Evolutionary conservation across 1,139 yeast genomes (phyloP).

Genomic region (Groenewaldozyma sp.): DNA sequence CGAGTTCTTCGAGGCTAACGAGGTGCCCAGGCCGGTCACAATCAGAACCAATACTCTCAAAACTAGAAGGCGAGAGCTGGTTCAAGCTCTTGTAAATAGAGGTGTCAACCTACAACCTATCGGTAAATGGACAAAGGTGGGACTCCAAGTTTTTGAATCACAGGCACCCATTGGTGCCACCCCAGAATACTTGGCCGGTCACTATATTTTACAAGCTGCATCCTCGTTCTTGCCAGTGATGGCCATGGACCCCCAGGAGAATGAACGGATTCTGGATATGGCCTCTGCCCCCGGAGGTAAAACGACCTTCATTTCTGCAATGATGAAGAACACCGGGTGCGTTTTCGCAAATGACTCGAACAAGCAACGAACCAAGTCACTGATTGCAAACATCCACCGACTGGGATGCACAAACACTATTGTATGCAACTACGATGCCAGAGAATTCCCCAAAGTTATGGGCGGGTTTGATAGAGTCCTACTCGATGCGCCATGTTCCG

Average conservation of each 20-base stretch:
- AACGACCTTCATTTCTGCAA: slow-evolving; percentile 89
- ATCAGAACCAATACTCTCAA: slow-evolving; percentile 93
- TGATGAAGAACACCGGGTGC: slow-evolving; percentile 97
- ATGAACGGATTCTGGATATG: slow-evolving; percentile 94
- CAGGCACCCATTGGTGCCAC: slow-evolving; percentile 99
- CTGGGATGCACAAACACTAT: slow-evolving; percentile 94
- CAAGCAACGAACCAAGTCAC: slow-evolving; percentile 90
- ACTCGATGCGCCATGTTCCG: slow-evolving; percentile 98
- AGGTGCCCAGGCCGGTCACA: slow-evolving; percentile 91
- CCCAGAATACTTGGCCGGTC: slow-evolving; percentile 97
- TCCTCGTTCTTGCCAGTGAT: slow-evolving; percentile 95
- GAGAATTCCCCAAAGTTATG: slow-evolving; percentile 96
- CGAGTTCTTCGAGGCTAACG: slow-evolving; percentile 98
- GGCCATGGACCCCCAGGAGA: slow-evolving; percentile 95
- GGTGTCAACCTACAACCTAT: slow-evolving; percentile 97
- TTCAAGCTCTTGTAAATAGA: slow-evolving; percentile 88
- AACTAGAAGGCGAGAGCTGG: slow-evolving; percentile 91
- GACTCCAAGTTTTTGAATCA: slow-evolving; percentile 91
- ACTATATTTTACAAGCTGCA: slow-evolving; percentile 96
- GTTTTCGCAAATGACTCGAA: slow-evolving; percentile 96
- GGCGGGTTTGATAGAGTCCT: slow-evolving; percentile 96
- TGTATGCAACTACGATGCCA: slow-evolving; percentile 95
- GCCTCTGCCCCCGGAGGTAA: slow-evolving; percentile 99
- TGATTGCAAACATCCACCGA: slow-evolving; percentile 96
- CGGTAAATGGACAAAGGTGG: slow-evolving; percentile 97